Percentiles rank a stretch among this genome's conserved stretches.
phyloP scores from a whole-genome alignment of 805 yeast species.

The Jamesozyma piceae region DNA sequence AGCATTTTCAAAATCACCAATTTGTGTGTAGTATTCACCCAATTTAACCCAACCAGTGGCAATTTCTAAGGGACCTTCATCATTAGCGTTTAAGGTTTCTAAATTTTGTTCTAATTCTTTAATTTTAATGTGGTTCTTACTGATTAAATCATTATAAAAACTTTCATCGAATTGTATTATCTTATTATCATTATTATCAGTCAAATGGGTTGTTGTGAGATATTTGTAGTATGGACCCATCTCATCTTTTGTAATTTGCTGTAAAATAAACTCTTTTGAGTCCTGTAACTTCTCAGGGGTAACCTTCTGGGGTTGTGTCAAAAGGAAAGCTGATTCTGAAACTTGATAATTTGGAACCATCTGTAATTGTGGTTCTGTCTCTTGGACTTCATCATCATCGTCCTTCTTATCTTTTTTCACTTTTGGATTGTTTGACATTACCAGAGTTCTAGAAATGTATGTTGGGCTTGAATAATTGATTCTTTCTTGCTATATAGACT shows the following conservation, averaged over 20 bases:
- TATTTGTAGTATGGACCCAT: constrained; percentile 80
- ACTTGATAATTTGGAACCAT: constrained; percentile 74
- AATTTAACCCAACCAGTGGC: constrained; percentile 68
- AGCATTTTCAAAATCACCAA: constrained; percentile 74
- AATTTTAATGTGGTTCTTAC: constrained; percentile 48
- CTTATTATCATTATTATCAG: not conserved
- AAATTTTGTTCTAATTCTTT: constrained; percentile 37
- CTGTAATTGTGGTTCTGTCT: constrained; percentile 23
- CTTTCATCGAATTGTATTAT: constrained; percentile 47
- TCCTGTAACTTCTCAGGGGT: constrained; percentile 2
- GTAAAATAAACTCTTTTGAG: constrained; percentile 32
- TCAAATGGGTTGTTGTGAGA: constrained; percentile 31
- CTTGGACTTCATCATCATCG: constrained; percentile 17
- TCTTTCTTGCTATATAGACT: no score
- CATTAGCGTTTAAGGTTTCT: constrained; percentile 41
- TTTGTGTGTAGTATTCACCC: constrained; percentile 79
- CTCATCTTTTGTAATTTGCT: constrained; percentile 46
- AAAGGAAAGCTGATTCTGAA: constrained; percentile 69
- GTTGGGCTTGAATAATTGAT: no score
- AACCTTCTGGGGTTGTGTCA: constrained; percentile 31
- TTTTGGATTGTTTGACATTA: not conserved
- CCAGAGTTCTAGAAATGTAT: no score
- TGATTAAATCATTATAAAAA: constrained; percentile 42
- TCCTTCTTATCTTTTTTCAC: constrained; percentile 3
- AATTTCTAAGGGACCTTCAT: constrained; percentile 80